Evolutionary conservation across 169 alveolate species (phyloP).

Genomic region (Eimeria sp.): DNA sequence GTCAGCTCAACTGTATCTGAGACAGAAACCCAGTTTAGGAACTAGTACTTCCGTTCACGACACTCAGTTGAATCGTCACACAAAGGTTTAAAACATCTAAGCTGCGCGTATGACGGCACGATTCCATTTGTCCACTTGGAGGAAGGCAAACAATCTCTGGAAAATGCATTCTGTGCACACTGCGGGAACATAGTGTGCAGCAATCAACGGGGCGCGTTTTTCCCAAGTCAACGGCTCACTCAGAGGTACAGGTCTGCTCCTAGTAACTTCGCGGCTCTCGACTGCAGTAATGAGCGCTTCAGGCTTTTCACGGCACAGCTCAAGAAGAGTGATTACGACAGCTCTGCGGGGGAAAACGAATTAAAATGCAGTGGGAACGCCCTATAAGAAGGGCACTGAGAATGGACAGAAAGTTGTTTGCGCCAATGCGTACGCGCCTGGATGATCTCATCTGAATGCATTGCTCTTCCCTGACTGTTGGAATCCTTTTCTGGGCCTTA

Average conservation of each 20-base stretch:
- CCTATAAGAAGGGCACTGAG: not conserved
- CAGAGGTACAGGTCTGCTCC: slow-evolving; percentile 71
- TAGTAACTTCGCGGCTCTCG: slow-evolving; percentile 52
- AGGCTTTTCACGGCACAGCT: slow-evolving; percentile 87
- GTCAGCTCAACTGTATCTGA: slow-evolving; percentile 90
- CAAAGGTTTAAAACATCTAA: not conserved
- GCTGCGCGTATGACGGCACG: not conserved
- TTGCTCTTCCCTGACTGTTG: not conserved
- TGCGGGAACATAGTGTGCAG: not conserved
- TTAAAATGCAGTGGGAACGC: not conserved
- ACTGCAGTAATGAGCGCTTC: slow-evolving; percentile 86
- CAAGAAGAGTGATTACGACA: slow-evolving; percentile 89
- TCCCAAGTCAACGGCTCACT: not conserved
- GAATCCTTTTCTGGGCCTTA: slow-evolving; percentile 32
- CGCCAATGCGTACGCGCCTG: not conserved
- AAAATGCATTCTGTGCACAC: not conserved
- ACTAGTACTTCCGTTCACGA: not conserved
- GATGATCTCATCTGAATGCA: not conserved
- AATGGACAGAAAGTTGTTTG: not conserved
- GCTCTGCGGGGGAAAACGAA: slow-evolving; percentile 88
- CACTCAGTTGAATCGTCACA: not conserved
- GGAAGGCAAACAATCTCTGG: not conserved
- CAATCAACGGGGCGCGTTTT: not conserved
- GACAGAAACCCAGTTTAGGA: not conserved
- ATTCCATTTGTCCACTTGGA: not conserved